Conservation (phyloP, 2,329 filamentous ascomycete species). For the Plenodomus lindquistii region DNA sequence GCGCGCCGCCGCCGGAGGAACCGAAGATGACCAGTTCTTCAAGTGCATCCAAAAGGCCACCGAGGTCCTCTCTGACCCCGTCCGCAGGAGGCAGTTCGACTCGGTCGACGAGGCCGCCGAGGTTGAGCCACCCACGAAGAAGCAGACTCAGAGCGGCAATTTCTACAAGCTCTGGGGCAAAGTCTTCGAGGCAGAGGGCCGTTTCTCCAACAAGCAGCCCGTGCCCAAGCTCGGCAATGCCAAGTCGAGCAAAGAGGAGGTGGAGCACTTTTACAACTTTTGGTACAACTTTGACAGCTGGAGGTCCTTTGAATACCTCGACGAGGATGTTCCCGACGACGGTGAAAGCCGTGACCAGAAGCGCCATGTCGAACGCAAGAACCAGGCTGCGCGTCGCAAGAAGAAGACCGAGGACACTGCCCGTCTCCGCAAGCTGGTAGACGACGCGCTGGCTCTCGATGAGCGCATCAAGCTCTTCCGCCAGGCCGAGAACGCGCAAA, state of each 20-base stretch:
- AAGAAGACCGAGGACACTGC: slow-evolving; percentile 98
- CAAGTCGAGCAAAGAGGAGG: slow-evolving; percentile 82
- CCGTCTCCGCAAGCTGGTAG: slow-evolving; percentile 85
- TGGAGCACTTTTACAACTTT: slow-evolving; percentile 98
- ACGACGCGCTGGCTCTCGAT: slow-evolving; percentile 80
- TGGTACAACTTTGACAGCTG: slow-evolving; percentile 99
- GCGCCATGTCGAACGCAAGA: slow-evolving; percentile 97
- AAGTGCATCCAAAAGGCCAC: slow-evolving; percentile 99
- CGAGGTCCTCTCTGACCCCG: slow-evolving; percentile 88
- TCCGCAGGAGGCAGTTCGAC: slow-evolving; percentile 92
- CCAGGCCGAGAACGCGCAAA: slow-evolving; percentile 85
- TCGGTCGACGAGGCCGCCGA: slow-evolving; percentile 94
- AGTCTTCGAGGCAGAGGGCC: slow-evolving; percentile 87
- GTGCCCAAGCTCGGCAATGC: slow-evolving; percentile 86
- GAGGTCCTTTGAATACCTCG: slow-evolving; percentile 96
- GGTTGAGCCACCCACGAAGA: slow-evolving; percentile 90
- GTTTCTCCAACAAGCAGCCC: slow-evolving; percentile 89
- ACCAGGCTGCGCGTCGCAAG: slow-evolving; percentile 96
- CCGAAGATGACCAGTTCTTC: slow-evolving; percentile 98
- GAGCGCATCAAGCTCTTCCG: slow-evolving; percentile 98
- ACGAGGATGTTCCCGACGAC: slow-evolving; percentile 98
- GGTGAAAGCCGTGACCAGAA: slow-evolving; percentile 99
- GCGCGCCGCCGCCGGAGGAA: slow-evolving; percentile 85
- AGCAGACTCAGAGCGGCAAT: slow-evolving; percentile 81
- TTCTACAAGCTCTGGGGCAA: slow-evolving; percentile 94